Base-by-base conservation (phyloP, 2,329 filamentous ascomycete species). In the Fusarium acutatum region DNA sequence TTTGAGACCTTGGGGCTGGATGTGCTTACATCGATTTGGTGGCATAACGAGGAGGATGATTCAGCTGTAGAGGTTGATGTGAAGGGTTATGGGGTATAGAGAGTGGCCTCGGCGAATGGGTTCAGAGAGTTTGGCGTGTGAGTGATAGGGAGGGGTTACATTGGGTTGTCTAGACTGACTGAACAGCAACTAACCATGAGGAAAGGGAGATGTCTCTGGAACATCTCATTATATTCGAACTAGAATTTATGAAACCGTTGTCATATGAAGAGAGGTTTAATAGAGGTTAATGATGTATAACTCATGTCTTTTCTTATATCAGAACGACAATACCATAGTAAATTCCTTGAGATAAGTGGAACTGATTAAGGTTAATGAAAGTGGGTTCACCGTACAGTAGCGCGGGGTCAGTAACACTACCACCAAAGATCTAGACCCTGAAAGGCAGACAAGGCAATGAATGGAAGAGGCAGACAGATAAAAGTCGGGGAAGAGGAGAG, bases 361-460 rank as follows among this genome's bases (percentile, higher is more conserved):
- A 63, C 60, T 37, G 32, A 46, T 59, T 57, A 70, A 62, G 67
- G 67, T 69, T 69, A 53, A 59, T 65, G 46, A 58, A n/a, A 64
- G 68, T 52, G 68, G 67, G 61, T 57, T 57, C 64, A 62, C 38
- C 38, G 30, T 66, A 57, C 52, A 44, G 57, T 44, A 60, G 61
- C 68, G 68, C 67, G 68, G 69, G 67, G 69, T 68, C 62, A 67
- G 38, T 60, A 49, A 53, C 65, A 50, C 35, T 44, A 58, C 52
- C 57, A 67, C 47, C 49, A 64, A 37, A 69, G 41, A 68, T 68
- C 68, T 68, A 71, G 68, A 60, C 68, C 68, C 49, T 38, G 66
- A 57, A 26, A 57, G 49, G 41, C 30, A 40, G 34, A 35, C 58
- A 34, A 40, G 47, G 30, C 47, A 44, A 47, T 47, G 20, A 30